Conservation (phyloP, 331 rosid genomes). For the Stylosanthes scabra region DNA sequence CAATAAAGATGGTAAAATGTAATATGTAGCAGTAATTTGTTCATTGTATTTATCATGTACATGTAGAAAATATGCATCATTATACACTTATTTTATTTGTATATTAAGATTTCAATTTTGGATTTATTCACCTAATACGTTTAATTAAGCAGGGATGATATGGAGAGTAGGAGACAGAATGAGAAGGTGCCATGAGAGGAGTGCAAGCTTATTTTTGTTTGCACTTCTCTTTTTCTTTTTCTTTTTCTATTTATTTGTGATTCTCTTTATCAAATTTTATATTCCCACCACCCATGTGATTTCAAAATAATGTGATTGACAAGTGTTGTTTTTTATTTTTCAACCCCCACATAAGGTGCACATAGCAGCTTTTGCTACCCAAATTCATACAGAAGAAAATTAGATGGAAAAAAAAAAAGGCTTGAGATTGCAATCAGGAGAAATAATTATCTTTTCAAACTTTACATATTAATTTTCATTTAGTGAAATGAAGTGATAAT, state of each 20-base stretch:
- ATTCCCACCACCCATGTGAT: conserved; percentile 41
- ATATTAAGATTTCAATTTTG: not conserved
- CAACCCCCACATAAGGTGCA: conserved; percentile 42
- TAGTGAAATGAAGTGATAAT: conserved; percentile 33
- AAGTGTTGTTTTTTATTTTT: conserved; percentile 43
- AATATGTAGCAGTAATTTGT: not conserved
- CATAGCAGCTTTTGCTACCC: conserved; percentile 46
- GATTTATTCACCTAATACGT: not conserved
- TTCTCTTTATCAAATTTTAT: not conserved
- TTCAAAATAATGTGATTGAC: conserved; percentile 47
- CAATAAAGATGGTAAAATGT: not conserved
- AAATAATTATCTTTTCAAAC: not conserved
- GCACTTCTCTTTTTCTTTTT: not conserved
- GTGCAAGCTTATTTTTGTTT: conserved; percentile 5
- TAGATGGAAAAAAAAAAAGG: too few relatives aligned
- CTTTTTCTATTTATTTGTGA: too few relatives aligned
- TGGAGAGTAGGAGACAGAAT: conserved; percentile 32
- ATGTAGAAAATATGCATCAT: not conserved
- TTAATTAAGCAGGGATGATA: not conserved
- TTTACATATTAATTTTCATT: not conserved
- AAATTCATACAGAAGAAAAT: not conserved
- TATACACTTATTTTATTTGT: not conserved
- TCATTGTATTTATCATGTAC: not conserved
- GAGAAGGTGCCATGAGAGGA: conserved; percentile 29
- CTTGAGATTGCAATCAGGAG: not conserved